Evolutionary conservation across 2,329 filamentous ascomycete species (phyloP).

Genomic region (Colletotrichum melonis): DNA sequence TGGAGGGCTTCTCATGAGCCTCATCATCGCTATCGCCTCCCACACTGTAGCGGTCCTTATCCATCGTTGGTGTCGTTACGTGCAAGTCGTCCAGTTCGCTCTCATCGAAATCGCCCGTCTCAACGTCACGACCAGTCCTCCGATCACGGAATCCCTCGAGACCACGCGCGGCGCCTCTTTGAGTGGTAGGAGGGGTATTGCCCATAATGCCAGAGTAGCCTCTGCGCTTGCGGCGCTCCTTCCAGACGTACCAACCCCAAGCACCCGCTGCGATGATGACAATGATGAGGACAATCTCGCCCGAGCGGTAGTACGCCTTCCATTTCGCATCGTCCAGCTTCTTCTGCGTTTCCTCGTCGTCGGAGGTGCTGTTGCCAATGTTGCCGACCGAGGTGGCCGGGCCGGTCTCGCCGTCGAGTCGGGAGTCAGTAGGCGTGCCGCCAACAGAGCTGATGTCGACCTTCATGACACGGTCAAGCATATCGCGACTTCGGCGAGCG

Average conservation of each 20-base stretch:
- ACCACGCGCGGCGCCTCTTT: slow-evolving; percentile 43
- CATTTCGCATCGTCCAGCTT: slow-evolving; percentile 86
- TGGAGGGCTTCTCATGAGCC: slow-evolving; percentile 42
- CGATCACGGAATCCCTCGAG: slow-evolving; percentile 61
- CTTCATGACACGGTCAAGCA: slow-evolving; percentile 96
- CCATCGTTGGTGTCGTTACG: slow-evolving; percentile 57
- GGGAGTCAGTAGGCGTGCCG: slow-evolving; percentile 80
- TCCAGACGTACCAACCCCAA: slow-evolving; percentile 82
- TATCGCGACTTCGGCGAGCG: slow-evolving; percentile 87
- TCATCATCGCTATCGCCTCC: slow-evolving; percentile 69
- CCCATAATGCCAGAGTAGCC: slow-evolving; percentile 65
- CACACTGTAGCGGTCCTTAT: slow-evolving; percentile 65
- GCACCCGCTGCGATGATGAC: slow-evolving; percentile 77
- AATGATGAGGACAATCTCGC: slow-evolving; percentile 85
- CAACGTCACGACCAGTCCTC: slow-evolving; percentile 63
- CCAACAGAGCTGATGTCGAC: slow-evolving; percentile 93
- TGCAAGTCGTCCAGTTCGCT: slow-evolving; percentile 73
- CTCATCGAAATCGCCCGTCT: slow-evolving; percentile 75
- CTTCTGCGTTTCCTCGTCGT: slow-evolving; percentile 75
- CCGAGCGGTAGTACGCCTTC: slow-evolving; percentile 88
- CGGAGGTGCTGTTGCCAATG: slow-evolving; percentile 69
- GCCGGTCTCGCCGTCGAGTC: slow-evolving; percentile 87
- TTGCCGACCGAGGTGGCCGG: slow-evolving; percentile 82
- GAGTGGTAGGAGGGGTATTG: slow-evolving; percentile 47
- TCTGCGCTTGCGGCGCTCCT: slow-evolving; percentile 65